phyloP scores from a whole-genome alignment of 2,329 filamentous ascomycete species.

The Penicillium occitanis region DNA sequence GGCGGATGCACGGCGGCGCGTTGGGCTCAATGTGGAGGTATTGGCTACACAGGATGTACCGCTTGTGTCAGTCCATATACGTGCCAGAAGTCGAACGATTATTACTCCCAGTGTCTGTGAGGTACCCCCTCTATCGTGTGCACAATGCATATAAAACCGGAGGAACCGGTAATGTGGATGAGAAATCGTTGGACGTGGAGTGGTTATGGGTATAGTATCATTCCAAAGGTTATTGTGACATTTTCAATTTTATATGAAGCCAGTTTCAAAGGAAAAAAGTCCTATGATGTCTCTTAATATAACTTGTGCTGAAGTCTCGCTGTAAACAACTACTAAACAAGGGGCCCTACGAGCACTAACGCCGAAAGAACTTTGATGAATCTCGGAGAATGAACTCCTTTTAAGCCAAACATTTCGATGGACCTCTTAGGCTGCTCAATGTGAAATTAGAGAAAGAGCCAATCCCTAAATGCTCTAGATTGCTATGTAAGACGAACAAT shows the following conservation, averaged over 20 bases:
- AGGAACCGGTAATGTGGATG: neutral
- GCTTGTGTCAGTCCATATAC: constrained; percentile 9
- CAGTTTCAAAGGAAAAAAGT: neutral
- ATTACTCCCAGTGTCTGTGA: constrained; percentile 15
- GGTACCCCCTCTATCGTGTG: neutral
- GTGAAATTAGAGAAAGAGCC: neutral
- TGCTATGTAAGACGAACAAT: neutral
- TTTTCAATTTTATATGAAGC: neutral
- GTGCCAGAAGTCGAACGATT: constrained; percentile 10
- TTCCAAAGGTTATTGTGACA: neutral
- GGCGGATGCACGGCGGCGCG: neutral
- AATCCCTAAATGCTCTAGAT: neutral
- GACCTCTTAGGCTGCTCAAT: neutral
- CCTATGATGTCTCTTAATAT: neutral
- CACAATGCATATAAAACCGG: neutral
- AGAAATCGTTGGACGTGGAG: neutral
- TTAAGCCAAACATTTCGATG: neutral
- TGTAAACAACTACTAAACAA: neutral
- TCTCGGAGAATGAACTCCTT: neutral
- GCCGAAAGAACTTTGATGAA: neutral
- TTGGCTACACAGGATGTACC: constrained; percentile 2
- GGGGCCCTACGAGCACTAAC: neutral
- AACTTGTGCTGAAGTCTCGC: neutral
- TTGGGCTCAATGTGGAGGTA: constrained; percentile 3
- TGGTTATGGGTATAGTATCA: neutral